Percentiles rank a stretch among this genome's conserved stretches.
These are phyloP conservation scores for Mycena maculata DNA, from an alignment of 768 basidiomycete species.

Conservation along the genomic window DNA sequence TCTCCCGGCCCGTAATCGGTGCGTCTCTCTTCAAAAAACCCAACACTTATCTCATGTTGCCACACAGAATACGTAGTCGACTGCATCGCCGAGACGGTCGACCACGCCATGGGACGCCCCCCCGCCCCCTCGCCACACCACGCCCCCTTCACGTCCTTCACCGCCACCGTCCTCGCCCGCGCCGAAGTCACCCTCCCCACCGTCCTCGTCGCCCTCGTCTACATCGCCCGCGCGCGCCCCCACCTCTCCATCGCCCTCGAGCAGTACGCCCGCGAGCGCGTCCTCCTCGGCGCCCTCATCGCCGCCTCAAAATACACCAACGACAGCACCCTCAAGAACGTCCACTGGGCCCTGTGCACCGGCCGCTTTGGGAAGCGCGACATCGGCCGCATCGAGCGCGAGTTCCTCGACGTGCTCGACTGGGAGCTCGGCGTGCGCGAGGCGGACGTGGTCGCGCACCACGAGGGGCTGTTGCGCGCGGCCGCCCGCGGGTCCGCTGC, in stretches of 20 bases:
- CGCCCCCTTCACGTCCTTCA: constrained; percentile 11
- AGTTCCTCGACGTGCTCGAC: constrained; percentile 24
- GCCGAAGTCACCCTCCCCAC: constrained; percentile 8
- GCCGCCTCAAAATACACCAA: constrained; percentile 14
- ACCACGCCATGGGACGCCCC: constrained; percentile 1
- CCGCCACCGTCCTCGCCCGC: constrained; percentile 14
- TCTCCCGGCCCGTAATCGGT: constrained; percentile 23
- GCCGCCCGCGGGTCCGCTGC: background rate
- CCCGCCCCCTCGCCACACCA: background rate
- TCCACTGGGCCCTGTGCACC: constrained; percentile 11
- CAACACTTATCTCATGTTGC: too few relatives aligned
- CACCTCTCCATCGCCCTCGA: constrained; percentile 20
- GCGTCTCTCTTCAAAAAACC: background rate
- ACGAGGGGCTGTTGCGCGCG: constrained; percentile 2
- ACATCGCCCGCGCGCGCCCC: constrained; percentile 9
- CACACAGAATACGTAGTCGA: constrained; percentile 20
- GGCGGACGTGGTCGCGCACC: constrained; percentile 9
- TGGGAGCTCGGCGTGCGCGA: constrained; percentile 21
- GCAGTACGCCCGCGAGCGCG: constrained; percentile 22
- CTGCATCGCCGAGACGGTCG: constrained; percentile 10
- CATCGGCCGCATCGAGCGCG: constrained; percentile 22
- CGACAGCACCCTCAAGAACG: constrained; percentile 16
- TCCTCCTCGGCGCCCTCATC: constrained; percentile 25
- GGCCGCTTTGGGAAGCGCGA: constrained; percentile 19
- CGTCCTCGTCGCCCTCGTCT: constrained; percentile 16